Evolutionary conservation across 2,329 filamentous ascomycete species (phyloP).

Genomic region (Paracoccidioides brasiliensis): DNA sequence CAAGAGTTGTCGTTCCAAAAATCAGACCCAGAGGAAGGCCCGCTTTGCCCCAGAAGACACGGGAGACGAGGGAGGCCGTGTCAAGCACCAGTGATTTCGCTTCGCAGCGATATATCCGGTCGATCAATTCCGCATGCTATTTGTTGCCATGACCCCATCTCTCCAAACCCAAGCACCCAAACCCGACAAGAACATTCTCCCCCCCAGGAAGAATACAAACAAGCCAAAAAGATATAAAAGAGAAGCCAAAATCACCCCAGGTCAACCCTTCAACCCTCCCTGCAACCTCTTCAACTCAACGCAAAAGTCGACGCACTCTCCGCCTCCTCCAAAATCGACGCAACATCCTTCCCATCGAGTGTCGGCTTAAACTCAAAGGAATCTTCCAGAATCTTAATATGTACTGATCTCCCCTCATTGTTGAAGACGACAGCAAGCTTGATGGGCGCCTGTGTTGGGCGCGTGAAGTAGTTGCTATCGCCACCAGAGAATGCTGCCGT

Average conservation of each 20-base stretch:
- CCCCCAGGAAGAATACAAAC: not conserved
- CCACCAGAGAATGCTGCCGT: constrained; percentile 45
- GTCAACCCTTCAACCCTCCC: not conserved
- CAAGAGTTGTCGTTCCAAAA: no score
- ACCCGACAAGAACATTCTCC: not conserved
- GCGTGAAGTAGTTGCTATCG: constrained; percentile 57
- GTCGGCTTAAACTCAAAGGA: constrained; percentile 13
- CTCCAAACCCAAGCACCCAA: not conserved
- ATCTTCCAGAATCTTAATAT: constrained; percentile 42
- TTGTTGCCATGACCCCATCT: no score
- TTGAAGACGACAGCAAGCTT: constrained; percentile 54
- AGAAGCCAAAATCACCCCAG: not conserved
- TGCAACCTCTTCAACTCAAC: not conserved
- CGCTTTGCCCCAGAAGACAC: not conserved
- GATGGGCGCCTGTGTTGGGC: constrained; percentile 46
- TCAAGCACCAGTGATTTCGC: no score
- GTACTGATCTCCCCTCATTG: constrained; percentile 37
- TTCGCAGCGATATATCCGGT: no score
- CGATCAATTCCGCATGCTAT: no score
- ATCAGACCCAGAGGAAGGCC: not conserved
- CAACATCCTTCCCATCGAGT: constrained; percentile 7
- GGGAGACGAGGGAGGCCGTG: not conserved
- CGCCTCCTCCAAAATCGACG: constrained; percentile 4
- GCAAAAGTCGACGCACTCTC: constrained; percentile 8
- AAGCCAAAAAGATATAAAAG: not conserved